These are phyloP conservation scores for Trichoderma breve DNA, from an alignment of 2,329 filamentous ascomycete species.

Conservation along the genomic window DNA sequence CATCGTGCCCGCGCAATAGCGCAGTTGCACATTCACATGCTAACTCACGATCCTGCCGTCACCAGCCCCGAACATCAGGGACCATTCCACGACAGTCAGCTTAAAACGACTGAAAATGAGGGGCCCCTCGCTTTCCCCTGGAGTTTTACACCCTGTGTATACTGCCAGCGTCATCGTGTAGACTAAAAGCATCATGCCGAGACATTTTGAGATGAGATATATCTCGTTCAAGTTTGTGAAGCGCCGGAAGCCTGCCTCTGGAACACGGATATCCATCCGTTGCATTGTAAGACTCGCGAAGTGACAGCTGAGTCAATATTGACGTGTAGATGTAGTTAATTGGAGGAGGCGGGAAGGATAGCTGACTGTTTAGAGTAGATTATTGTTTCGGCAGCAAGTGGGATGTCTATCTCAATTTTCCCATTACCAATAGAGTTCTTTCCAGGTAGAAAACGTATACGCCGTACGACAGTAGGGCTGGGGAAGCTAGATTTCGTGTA, in stretches of 20 bases:
- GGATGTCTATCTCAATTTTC: background rate
- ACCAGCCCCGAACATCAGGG: background rate
- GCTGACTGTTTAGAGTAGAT: background rate
- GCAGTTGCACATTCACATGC: background rate
- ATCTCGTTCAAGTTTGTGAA: background rate
- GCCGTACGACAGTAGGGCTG: background rate
- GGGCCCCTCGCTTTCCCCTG: background rate
- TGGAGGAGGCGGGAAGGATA: background rate
- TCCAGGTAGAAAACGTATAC: background rate
- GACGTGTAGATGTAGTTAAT: background rate
- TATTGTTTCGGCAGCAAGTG: background rate
- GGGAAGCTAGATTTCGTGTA: background rate
- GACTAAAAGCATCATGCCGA: background rate
- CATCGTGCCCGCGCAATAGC: background rate
- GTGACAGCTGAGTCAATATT: background rate
- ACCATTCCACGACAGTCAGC: background rate
- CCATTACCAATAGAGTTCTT: background rate
- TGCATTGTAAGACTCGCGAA: background rate
- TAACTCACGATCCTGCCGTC: background rate
- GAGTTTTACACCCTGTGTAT: background rate
- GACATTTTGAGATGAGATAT: conserved; percentile 1
- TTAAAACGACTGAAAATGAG: background rate
- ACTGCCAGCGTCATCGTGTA: background rate
- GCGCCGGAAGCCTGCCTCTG: background rate
- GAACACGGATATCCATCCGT: background rate